Base-by-base conservation (phyloP, 139 green algal genomes). In the Chlamydomonas sp. region DNA sequence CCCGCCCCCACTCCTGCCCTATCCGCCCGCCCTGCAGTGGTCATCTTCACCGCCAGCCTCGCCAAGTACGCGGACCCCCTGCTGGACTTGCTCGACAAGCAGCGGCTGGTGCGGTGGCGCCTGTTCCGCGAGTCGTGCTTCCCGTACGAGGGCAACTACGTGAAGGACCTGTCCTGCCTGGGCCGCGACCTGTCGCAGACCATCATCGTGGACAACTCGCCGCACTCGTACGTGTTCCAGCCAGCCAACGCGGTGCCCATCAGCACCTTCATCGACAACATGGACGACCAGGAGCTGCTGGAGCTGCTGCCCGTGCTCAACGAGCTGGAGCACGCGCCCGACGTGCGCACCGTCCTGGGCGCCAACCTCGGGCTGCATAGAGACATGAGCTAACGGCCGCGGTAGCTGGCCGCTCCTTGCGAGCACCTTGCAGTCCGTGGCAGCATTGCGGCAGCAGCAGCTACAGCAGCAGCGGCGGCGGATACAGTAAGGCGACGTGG, bases 201-300 rank as follows among this genome's bases (percentile, higher is more conserved):
- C 63, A 97, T 99, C 83, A 99, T 99, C 79, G 95, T 99, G 20
- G 98, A 99, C 94, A 99, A 99, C 94, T 98, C 95, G 5, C 98
- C 98, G 8, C 95, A 99, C 89, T 98, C 94, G 10, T 99, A 99
- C 93, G 90, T 97, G 4, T 99, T 99, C 89, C 98, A 99, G 90
- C 98, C 98, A 0, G 95, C 96, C 71, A 99, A 99, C 90, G 98
- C 98, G 3, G 83, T 99, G 20, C 95, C 97, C 69, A 98, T 99
- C 68, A 87, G 79, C 87, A 90, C 87, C 57, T 99, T 98, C 88
- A 99, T 99, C 63, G 98, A 99, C 85, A 95, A 99, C 90, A 94
- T 94, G 89, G 88, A 96, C 31, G 98, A 99, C 77, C 92, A 95
- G 83, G 96, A 98, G 89, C 91, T 99, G 89, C 91, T 98, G 78